Evolutionary conservation across 345 rosid genomes (phyloP), one percentile per base, ranked within the genome.

Genomic region (Syzygium jambos): DNA sequence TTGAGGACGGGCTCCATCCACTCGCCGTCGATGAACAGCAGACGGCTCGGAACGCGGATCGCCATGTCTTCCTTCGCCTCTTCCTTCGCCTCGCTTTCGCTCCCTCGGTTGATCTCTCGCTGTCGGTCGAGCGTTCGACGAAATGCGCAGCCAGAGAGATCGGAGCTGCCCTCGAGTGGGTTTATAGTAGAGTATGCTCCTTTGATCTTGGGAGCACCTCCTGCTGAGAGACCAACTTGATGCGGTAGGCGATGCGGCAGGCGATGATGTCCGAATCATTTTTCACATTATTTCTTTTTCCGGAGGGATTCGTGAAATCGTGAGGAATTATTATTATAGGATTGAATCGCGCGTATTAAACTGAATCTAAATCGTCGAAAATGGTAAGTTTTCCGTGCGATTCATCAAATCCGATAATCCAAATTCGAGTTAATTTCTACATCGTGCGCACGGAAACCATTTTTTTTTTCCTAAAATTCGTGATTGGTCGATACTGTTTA

Each of bases 1-100:
- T 93, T 93, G 87, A 92, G 95, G 29, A 93, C 78, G 8, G 99
- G 95, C 54, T 94, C 96, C 78, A 89, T 90, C 99, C 99, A 98
- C 88, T 94, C 94, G 61, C 99, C 99, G 90, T 91, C 94, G 90
- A 98, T 94, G 95, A 93, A 93, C 30, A 98, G 93, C 88, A 38
- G 82, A 73, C 82, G 82, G 25, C 2, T 2, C 82, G 82, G 82
- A 11, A 19, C 82, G 82, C 49, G 43, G 82, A 19, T 38, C 82
- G 82, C 82, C 82, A 73, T 73, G 22, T 38, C 49, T 73, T 1
- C 27, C n/a, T 8, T 9, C 63, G n/a, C n/a, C n/a, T 38, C 49
- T 73, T 1, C 27, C n/a, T 8, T 23, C 21, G 11, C 13, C 25
- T 57, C 63, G 38, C 38, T 34, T 34, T 34, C 38, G 38, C 9